Percentiles rank a stretch among this genome's conserved stretches.
Conservation (phyloP, 495 filamentous ascomycete genomes). For the Saxophila tyrrhenica region DNA sequence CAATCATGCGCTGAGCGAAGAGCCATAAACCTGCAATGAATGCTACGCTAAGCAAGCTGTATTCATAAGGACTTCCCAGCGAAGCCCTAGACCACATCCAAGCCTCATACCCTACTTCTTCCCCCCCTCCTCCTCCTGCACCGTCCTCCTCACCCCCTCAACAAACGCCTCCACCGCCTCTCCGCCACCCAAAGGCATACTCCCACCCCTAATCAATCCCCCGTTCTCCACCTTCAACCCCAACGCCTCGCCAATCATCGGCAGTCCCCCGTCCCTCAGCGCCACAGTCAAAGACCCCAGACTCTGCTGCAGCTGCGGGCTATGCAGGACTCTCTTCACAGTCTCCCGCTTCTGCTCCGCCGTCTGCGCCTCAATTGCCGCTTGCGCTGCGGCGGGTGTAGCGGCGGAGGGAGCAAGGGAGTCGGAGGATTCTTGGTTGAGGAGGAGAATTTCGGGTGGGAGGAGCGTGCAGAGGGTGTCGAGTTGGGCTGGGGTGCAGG, state of each 20-base stretch:
- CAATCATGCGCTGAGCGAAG: too few relatives aligned
- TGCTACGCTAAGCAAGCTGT: too few relatives aligned
- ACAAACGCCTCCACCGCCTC: slow-evolving; percentile 87
- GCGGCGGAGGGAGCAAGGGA: slow-evolving; percentile 46
- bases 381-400: slow-evolving; percentile 51
- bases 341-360: slow-evolving; percentile 70
- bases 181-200: slow-evolving; percentile 74
- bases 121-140: slow-evolving; percentile 42
- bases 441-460: slow-evolving; percentile 58
- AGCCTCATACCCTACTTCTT: background rate
- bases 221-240: slow-evolving; percentile 68
- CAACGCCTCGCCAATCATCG: slow-evolving; percentile 77
- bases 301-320: slow-evolving; percentile 84
- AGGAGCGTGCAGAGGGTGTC: slow-evolving; percentile 67
- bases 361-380: slow-evolving; percentile 63
- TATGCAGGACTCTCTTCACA: slow-evolving; percentile 70
- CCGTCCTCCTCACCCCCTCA: slow-evolving; percentile 67
- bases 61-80: too few relatives aligned
- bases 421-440: slow-evolving; percentile 55
- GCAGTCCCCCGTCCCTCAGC: slow-evolving; percentile 82
- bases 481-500: slow-evolving; percentile 49
- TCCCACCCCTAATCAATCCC: slow-evolving; percentile 57
- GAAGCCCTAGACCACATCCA: background rate
- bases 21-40: too few relatives aligned
- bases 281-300: slow-evolving; percentile 73